phyloP scores from a whole-genome alignment of 208 protist species.

The Acanthamoeba healyi region DNA sequence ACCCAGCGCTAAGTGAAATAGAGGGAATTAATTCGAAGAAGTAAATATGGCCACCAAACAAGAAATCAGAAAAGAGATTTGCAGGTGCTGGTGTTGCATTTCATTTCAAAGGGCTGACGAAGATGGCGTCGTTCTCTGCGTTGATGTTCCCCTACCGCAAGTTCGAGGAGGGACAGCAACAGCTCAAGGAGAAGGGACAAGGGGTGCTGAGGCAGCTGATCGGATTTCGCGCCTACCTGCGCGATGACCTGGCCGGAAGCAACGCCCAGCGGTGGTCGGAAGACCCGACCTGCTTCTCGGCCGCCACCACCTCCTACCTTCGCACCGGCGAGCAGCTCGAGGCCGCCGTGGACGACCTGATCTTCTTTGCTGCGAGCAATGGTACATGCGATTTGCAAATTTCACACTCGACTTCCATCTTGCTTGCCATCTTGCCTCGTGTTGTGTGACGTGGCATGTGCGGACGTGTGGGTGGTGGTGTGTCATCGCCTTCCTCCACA shows the following conservation, averaged over 20 bases:
- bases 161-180: neutral
- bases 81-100: too few relatives aligned
- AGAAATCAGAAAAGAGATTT: too few relatives aligned
- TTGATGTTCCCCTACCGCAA: neutral
- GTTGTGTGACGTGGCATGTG: too few relatives aligned
- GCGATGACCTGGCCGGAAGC: neutral
- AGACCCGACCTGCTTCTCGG: conserved; percentile 4
- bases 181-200: neutral
- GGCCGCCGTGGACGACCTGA: neutral
- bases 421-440: neutral
- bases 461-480: too few relatives aligned
- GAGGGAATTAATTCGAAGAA: too few relatives aligned
- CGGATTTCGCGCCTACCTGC: conserved; percentile 16
- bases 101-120: too few relatives aligned
- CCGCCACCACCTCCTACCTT: conserved; percentile 16
- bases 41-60: too few relatives aligned
- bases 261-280: neutral
- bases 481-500: too few relatives aligned
- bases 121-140: neutral
- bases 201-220: conserved; percentile 2
- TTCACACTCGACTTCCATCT: too few relatives aligned
- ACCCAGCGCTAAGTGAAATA: too few relatives aligned
- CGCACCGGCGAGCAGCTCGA: neutral
- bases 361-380: conserved; percentile 24
- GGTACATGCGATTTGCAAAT: neutral